A percentile compares a stretch with the other conserved stretches of the same genome.
Conservation (phyloP, 2,329 filamentous ascomycete genomes). For the Fusarium sacchari region DNA sequence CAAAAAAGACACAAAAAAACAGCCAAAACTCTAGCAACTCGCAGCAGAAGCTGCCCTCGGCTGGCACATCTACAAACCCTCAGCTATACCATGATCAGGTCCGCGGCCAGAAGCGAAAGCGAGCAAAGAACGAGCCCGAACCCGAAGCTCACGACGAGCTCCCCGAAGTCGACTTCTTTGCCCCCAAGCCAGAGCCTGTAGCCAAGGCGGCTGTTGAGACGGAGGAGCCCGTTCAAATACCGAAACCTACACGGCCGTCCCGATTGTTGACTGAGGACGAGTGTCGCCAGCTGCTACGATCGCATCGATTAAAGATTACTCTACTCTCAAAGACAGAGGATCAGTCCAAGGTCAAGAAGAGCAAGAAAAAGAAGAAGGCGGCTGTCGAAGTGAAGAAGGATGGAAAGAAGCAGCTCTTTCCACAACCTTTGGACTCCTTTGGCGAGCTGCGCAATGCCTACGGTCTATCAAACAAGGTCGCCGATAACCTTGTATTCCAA, state of each 20-base stretch:
- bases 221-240: slow-evolving; percentile 39
- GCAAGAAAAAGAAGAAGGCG: slow-evolving; percentile 64
- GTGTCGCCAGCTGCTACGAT: slow-evolving; percentile 77
- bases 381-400: slow-evolving; percentile 61
- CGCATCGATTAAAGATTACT: slow-evolving; percentile 86
- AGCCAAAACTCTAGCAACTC: slow-evolving; percentile 44
- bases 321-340: slow-evolving; percentile 68
- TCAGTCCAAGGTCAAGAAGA: slow-evolving; percentile 60
- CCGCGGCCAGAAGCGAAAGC: slow-evolving; percentile 66
- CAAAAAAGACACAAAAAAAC: slow-evolving; percentile 63
- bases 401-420: slow-evolving; percentile 72
- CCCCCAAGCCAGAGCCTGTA: slow-evolving; percentile 53
- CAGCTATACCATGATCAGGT: slow-evolving; percentile 74
- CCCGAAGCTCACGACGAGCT: slow-evolving; percentile 46
- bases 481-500: slow-evolving; percentile 83
- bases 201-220: slow-evolving; percentile 46
- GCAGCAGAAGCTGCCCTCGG: slow-evolving; percentile 67
- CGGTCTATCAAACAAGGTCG: slow-evolving; percentile 76
- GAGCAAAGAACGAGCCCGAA: slow-evolving; percentile 52
- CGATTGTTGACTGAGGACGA: slow-evolving; percentile 71
- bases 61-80: slow-evolving; percentile 71
- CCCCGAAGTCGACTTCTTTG: slow-evolving; percentile 69
- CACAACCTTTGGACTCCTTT: slow-evolving; percentile 83
- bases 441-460: slow-evolving; percentile 75
- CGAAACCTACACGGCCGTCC: slow-evolving; percentile 43